A percentile compares a stretch with the other conserved stretches of the same genome.
Evolutionary conservation across 164 flowering plant species (phyloP).

Genomic region (Vitis labrusca): DNA sequence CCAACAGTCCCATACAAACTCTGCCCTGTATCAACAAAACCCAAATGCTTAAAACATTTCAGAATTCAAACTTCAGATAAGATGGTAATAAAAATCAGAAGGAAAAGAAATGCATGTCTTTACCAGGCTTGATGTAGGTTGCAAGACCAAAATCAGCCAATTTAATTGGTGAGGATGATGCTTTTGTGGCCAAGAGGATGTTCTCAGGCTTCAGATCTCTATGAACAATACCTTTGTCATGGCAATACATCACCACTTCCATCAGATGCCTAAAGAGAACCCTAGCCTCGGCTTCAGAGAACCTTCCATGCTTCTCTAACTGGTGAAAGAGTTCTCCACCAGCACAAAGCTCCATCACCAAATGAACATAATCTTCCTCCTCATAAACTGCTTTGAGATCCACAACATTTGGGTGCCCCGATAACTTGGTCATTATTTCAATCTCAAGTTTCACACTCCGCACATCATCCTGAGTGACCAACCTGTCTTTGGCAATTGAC

Average conservation of each 20-base stretch:
- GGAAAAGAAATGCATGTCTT: not conserved
- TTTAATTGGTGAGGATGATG: constrained; percentile 27
- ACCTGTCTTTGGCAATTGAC: constrained; percentile 27
- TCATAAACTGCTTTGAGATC: constrained; percentile 35
- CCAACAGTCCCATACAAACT: constrained; percentile 73
- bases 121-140: constrained; percentile 76
- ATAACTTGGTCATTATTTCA: constrained; percentile 33
- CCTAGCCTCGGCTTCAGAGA: constrained; percentile 28
- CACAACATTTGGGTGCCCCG: constrained; percentile 37
- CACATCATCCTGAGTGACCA: constrained; percentile 26
- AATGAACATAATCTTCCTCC: constrained; percentile 30
- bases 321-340: constrained; percentile 36
- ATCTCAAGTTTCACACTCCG: constrained; percentile 27
- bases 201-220: constrained; percentile 43
- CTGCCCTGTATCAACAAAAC: constrained; percentile 43
- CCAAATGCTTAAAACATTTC: constrained; percentile 2
- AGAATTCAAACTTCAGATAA: no score
- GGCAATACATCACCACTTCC: constrained; percentile 30
- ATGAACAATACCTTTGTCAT: constrained; percentile 37
- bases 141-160: constrained; percentile 42
- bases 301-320: constrained; percentile 26
- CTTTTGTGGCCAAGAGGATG: constrained; percentile 28
- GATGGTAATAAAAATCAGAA: not conserved
- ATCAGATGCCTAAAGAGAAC: constrained; percentile 27
- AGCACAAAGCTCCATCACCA: constrained; percentile 43